These are phyloP conservation scores for Rubia balearica DNA, from an alignment of 305 asterid genomes.

Conservation along the genomic window DNA sequence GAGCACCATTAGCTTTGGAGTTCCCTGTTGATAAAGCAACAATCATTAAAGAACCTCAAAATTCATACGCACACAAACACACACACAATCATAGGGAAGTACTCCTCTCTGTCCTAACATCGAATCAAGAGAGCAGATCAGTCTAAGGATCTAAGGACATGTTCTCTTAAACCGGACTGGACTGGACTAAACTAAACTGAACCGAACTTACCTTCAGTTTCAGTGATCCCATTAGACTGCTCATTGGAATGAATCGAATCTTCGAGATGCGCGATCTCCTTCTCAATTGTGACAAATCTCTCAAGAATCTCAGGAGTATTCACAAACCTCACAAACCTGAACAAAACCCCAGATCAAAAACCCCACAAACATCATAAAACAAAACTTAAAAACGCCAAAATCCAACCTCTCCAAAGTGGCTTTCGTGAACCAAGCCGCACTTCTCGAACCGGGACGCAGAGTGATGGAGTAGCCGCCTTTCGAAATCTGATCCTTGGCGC, in stretches of 20 bases:
- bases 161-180: background rate
- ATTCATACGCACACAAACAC: background rate
- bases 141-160: background rate
- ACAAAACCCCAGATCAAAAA: constrained; percentile 3
- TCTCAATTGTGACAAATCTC: constrained; percentile 68
- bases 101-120: background rate
- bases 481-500: constrained; percentile 70
- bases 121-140: background rate
- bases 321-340: constrained; percentile 80
- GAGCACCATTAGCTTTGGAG: constrained; percentile 28
- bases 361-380: background rate
- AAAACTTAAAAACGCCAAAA: constrained; percentile 1
- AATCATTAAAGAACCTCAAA: constrained; percentile 14
- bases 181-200: too few relatives aligned
- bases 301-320: constrained; percentile 78
- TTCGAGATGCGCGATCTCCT: constrained; percentile 73
- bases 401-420: constrained; percentile 59
- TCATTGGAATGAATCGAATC: constrained; percentile 46
- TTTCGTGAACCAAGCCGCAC: constrained; percentile 65
- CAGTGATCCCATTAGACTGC: constrained; percentile 31
- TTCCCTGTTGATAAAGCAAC: constrained; percentile 21
- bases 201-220: constrained; percentile 37
- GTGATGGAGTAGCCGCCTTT: constrained; percentile 76
- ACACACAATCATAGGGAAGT: background rate
- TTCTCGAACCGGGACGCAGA: constrained; percentile 38